Percentiles rank a stretch among this genome's conserved stretches.
phyloP scores from a whole-genome alignment of 1,284 basidiomycete species.

The Pterula multifida region DNA sequence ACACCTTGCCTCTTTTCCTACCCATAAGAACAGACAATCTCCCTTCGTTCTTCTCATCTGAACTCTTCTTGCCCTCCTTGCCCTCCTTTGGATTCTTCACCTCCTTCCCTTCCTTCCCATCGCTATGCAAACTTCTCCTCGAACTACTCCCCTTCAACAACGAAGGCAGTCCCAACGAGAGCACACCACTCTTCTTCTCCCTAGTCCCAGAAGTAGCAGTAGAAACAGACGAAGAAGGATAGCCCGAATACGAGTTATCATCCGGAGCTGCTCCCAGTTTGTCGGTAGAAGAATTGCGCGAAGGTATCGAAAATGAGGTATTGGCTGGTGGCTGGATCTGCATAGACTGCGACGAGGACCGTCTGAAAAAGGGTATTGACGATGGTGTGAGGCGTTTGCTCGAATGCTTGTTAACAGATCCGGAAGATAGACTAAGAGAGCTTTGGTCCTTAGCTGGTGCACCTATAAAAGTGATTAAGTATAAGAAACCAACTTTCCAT shows the following conservation, averaged over 20 bases:
- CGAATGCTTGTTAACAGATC: slow-evolving; percentile 36
- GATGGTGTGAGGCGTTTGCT: slow-evolving; percentile 83
- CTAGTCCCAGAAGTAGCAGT: slow-evolving; percentile 43
- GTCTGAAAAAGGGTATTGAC: slow-evolving; percentile 91
- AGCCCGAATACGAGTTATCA: slow-evolving; percentile 21
- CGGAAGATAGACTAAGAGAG: slow-evolving; percentile 56
- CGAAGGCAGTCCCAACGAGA: slow-evolving; percentile 68
- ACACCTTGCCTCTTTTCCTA: slow-evolving; percentile 85
- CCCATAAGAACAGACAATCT: slow-evolving; percentile 80
- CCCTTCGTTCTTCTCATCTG: slow-evolving; percentile 58
- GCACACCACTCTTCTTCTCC: slow-evolving; percentile 66
- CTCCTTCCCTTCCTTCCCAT: slow-evolving; percentile 53
- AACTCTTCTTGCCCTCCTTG: slow-evolving; percentile 25
- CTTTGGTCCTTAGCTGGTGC: slow-evolving; percentile 20
- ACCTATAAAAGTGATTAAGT: background rate
- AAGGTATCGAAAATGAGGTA: slow-evolving; percentile 38
- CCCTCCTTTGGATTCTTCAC: slow-evolving; percentile 26
- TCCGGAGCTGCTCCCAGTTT: slow-evolving; percentile 26
- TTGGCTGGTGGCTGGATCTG: slow-evolving; percentile 36
- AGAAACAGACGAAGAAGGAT: slow-evolving; percentile 18
- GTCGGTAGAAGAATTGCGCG: slow-evolving; percentile 28
- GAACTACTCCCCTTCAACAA: slow-evolving; percentile 76
- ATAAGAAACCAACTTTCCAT: background rate
- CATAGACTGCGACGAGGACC: slow-evolving; percentile 84
- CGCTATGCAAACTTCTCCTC: slow-evolving; percentile 64